Evolutionary conservation across 1,139 yeast species (phyloP).

Genomic region (Blastobotrys illinoisensis): DNA sequence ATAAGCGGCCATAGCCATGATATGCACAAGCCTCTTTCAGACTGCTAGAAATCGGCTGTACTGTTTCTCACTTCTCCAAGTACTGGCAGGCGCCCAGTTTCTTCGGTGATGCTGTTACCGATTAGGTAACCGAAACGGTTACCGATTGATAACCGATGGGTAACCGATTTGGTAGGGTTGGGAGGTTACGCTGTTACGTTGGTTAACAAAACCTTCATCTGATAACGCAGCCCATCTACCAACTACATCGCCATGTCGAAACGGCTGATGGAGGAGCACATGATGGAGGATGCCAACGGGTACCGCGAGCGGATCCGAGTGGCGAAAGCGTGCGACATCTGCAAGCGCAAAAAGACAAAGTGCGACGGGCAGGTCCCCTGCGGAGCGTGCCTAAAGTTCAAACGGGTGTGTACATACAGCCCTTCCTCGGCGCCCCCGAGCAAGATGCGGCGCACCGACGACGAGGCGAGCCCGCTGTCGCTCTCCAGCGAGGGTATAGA

Average conservation of each 20-base stretch:
- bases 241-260: background rate
- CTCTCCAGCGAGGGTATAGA: background rate
- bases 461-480: background rate
- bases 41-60: too few relatives aligned
- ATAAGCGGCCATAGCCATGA: too few relatives aligned
- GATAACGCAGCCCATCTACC: background rate
- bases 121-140: too few relatives aligned
- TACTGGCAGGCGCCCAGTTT: too few relatives aligned
- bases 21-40: too few relatives aligned
- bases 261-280: background rate
- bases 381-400: slow-evolving; percentile 43
- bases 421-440: background rate
- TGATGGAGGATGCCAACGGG: background rate
- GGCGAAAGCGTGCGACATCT: slow-evolving; percentile 55
- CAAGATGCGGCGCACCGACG: background rate
- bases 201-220: background rate
- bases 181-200: too few relatives aligned
- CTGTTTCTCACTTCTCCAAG: too few relatives aligned
- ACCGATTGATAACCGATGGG: too few relatives aligned
- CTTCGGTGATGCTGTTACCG: too few relatives aligned
- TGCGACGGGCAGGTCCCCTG: slow-evolving; percentile 59
- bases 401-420: slow-evolving; percentile 38
- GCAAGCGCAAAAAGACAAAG: slow-evolving; percentile 56
- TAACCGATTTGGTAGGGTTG: too few relatives aligned
- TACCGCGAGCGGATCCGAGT: slow-evolving; percentile 32